A percentile compares a stretch with the other conserved stretches of the same genome.
Evolutionary conservation across 1,284 basidiomycete species (phyloP).

Genomic region (Exsudoporus floridanus): DNA sequence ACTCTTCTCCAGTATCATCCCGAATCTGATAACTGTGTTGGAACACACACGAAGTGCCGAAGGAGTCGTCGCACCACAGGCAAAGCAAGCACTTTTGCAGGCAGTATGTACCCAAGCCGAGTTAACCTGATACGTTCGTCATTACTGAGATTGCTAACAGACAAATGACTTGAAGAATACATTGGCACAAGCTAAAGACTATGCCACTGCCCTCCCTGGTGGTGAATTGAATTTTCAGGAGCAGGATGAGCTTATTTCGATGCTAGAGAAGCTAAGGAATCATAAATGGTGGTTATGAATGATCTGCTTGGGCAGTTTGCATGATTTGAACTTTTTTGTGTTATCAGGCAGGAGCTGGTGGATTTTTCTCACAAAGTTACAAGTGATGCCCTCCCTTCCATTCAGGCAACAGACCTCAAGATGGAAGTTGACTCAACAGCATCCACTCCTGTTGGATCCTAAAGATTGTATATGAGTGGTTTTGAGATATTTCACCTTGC

Average conservation of each 20-base stretch:
- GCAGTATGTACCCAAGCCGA: conserved; percentile 50
- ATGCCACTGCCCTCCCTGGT: conserved; percentile 56
- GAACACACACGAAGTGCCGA: conserved; percentile 55
- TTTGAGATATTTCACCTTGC: too few relatives aligned
- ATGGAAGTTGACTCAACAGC: conserved; percentile 59
- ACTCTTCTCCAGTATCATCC: conserved; percentile 52
- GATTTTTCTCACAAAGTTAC: conserved; percentile 39
- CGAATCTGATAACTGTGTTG: conserved; percentile 53
- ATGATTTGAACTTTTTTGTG: background rate
- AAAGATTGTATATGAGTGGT: too few relatives aligned
- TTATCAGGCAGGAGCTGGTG: conserved; percentile 41
- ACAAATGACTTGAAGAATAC: conserved; percentile 64
- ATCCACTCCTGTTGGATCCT: conserved; percentile 43
- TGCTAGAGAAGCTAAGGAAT: conserved; percentile 58
- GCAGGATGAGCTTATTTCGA: conserved; percentile 62
- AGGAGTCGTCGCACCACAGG: conserved; percentile 50
- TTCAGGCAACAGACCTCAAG: conserved; percentile 20
- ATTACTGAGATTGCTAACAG: conserved; percentile 35
- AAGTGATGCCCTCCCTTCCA: conserved; percentile 16
- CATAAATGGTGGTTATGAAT: conserved; percentile 51
- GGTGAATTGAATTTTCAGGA: conserved; percentile 63
- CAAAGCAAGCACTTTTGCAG: conserved; percentile 61
- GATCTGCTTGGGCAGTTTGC: background rate
- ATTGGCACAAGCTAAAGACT: conserved; percentile 55
- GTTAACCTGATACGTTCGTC: background rate